These are phyloP conservation scores for Cryptococcus depauperatus DNA, from an alignment of 1,284 basidiomycete genomes.

Conservation along the genomic window DNA sequence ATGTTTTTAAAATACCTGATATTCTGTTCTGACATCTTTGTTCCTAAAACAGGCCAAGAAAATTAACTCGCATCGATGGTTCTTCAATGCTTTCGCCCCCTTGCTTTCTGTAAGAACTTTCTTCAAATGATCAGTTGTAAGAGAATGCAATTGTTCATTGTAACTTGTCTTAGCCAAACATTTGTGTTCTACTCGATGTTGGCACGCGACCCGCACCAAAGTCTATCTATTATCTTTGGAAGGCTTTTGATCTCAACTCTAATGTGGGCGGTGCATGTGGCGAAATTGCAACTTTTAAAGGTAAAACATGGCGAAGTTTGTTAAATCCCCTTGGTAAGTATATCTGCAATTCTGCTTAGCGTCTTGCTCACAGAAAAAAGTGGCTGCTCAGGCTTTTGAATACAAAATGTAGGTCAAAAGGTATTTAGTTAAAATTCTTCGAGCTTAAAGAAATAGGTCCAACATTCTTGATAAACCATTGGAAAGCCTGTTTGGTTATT, in stretches of 20 bases:
- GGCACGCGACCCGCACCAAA: slow-evolving; percentile 86
- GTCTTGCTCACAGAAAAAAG: not conserved
- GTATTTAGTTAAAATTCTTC: too few relatives aligned
- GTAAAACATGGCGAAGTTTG: slow-evolving; percentile 66
- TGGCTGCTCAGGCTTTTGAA: slow-evolving; percentile 48
- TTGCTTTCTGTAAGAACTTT: not conserved
- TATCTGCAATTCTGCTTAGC: slow-evolving; percentile 48
- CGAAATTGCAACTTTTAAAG: slow-evolving; percentile 90
- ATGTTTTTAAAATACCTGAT: too few relatives aligned
- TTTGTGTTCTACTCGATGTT: slow-evolving; percentile 89
- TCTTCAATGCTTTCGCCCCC: slow-evolving; percentile 56
- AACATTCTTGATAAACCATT: slow-evolving; percentile 87
- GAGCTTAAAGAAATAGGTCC: too few relatives aligned
- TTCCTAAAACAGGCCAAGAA: too few relatives aligned
- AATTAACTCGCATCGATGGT: slow-evolving; percentile 91
- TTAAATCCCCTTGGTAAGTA: slow-evolving; percentile 76
- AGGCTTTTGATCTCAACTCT: slow-evolving; percentile 90
- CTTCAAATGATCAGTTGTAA: not conserved
- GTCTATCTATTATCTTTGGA: slow-evolving; percentile 92
- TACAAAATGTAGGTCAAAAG: slow-evolving; percentile 99
- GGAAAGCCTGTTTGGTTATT: slow-evolving; percentile 74
- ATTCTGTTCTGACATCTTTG: too few relatives aligned
- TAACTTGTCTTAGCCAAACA: slow-evolving; percentile 57
- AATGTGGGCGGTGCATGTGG: slow-evolving; percentile 95
- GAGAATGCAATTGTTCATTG: too few relatives aligned